Base-by-base conservation (phyloP, 352 stramenopile genomes). In the Thraustotheca clavata region DNA sequence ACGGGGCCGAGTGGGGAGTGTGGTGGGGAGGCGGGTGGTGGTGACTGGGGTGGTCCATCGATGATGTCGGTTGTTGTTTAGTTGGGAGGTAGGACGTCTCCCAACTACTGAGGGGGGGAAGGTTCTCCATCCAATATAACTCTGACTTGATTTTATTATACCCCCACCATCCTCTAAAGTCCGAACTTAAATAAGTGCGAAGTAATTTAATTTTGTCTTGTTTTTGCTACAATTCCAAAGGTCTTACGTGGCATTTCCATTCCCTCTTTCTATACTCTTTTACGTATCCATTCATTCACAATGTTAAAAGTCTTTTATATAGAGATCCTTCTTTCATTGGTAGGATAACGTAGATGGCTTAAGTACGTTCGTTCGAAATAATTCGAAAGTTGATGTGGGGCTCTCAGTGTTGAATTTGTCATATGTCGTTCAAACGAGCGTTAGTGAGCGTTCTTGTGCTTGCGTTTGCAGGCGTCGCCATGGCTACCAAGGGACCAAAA, bases 401-500 rank as follows among this genome's bases (percentile, higher is more conserved):
- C 36, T 31, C 1, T 39, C 57, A 65, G 31, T 65, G 43, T 31
- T 55, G 36, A 50, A 48, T 34, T 65, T 65, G 32, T 33, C 32
- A 20, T 32, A 65, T 65, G 57, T 50, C 57, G 6, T n/a, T 65
- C 38, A 65, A 65, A 43, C 27, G 6, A 1, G 20, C 26, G 7
- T 38, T 60, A 16, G 22, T 60, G 31, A 29, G 18, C 34, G 24
- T 59, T 40, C 29, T 67, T 6, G 54, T 75, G 33, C 57, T 87
- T 52, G 71, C 71, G 48, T 52, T 88, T 26, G 76, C 76, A 62
- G 54, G 60, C 18, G 72, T 71, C 27, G 47, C 29, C 22, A 73
- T 75, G 47, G 72, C 72, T 18, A 60, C 68, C 31, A 82, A 82
- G 67, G 69, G 68, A 18, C 84, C 88, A 9, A 87, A 85, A 74